These are phyloP conservation scores for Argentina anserina DNA, from an alignment of 306 rosid species.

Conservation along the genomic window DNA sequence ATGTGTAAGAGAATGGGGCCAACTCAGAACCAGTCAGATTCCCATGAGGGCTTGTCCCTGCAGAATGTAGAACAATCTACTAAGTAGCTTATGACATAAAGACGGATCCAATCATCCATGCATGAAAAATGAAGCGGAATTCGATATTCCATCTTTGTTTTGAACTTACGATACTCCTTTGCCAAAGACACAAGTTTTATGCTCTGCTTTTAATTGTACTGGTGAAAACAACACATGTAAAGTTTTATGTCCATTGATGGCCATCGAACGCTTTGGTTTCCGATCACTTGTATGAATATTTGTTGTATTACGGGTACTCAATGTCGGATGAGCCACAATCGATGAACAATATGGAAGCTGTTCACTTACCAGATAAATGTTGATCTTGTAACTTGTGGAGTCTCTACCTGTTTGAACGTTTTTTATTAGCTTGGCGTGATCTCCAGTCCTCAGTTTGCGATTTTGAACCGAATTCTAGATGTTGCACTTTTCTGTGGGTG, in stretches of 20 bases:
- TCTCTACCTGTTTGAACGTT: neutral
- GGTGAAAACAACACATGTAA: too few species aligned
- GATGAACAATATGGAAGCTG: neutral
- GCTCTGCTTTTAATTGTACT: too few species aligned
- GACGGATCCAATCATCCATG: neutral
- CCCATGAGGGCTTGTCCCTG: neutral
- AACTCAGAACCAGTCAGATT: neutral
- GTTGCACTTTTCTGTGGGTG: neutral
- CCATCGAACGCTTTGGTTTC: too few species aligned
- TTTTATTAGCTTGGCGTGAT: neutral
- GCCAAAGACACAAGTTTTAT: neutral
- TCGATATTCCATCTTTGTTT: neutral
- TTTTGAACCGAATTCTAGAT: neutral
- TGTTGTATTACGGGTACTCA: neutral
- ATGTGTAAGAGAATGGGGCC: neutral
- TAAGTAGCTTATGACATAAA: neutral
- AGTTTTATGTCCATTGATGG: too few species aligned
- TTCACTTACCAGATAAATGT: neutral
- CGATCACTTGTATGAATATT: neutral
- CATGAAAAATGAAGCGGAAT: neutral
- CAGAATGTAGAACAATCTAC: neutral
- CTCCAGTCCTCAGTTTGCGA: neutral
- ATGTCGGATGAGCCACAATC: too few species aligned
- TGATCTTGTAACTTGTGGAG: neutral
- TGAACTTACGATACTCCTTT: neutral